Evolutionary conservation across 176 grass and related monocot species (phyloP).

Genomic region (Triticum monococcum): DNA sequence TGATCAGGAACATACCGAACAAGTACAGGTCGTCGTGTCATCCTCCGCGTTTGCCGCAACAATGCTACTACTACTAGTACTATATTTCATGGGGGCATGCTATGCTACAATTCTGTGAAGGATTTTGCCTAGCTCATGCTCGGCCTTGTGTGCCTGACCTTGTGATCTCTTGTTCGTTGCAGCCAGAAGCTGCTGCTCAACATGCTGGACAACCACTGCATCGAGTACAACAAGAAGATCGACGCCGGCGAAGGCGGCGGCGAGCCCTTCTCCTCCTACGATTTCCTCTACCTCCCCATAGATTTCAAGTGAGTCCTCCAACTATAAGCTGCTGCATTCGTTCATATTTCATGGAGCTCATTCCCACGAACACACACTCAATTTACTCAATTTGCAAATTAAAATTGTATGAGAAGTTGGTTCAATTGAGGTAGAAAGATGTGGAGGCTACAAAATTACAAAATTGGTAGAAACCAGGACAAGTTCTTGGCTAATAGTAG

Average conservation of each 20-base stretch:
- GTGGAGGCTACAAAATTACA: neutral
- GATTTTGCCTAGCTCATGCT: neutral
- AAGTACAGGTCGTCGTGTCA: constrained; percentile 77
- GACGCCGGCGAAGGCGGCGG: constrained; percentile 24
- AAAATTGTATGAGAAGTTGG: neutral
- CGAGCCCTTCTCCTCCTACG: constrained; percentile 81
- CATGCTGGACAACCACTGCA: constrained; percentile 99
- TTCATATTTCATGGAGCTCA: constrained; percentile 58
- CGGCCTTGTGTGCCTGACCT: neutral
- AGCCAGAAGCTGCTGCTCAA: constrained; percentile 94
- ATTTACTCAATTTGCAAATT: neutral
- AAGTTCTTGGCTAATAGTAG: neutral
- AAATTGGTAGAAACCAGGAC: neutral
- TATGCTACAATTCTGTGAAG: neutral
- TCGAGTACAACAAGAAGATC: constrained; percentile 75
- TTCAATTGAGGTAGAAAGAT: neutral
- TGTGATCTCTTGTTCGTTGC: constrained; percentile 16
- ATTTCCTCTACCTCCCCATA: constrained; percentile 99
- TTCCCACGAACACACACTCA: constrained; percentile 12
- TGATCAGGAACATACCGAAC: constrained; percentile 99
- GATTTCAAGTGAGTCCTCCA: constrained; percentile 94
- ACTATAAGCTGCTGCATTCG: constrained; percentile 17
- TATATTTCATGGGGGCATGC: constrained; percentile 42
- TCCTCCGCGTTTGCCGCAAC: constrained; percentile 3
- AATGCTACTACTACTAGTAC: neutral